These are phyloP conservation scores for Rosa persica DNA, from an alignment of 306 rosid species.

Conservation along the genomic window DNA sequence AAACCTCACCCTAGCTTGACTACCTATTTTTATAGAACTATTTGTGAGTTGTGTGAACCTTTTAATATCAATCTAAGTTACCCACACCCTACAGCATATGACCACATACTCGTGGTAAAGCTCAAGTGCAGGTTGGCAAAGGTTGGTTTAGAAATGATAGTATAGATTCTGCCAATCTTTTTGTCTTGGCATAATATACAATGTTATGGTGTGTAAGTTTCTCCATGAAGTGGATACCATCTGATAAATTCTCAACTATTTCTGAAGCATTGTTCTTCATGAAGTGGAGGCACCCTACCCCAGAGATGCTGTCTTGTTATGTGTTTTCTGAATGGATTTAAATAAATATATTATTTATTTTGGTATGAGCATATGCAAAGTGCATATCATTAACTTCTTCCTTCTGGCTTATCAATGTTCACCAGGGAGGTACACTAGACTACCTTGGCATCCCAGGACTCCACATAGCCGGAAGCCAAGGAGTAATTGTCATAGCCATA, in stretches of 20 bases:
- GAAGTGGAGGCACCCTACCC: too few species aligned
- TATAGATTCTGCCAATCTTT: neutral
- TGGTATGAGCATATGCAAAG: neutral
- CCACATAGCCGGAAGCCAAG: conserved; percentile 96
- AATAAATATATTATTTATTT: neutral
- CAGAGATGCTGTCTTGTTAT: neutral
- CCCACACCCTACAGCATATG: neutral
- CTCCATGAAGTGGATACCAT: neutral
- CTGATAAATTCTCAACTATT: neutral
- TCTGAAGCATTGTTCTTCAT: neutral
- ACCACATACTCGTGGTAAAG: neutral
- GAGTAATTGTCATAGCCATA: conserved; percentile 85
- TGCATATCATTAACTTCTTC: conserved; percentile 10
- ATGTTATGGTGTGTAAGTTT: neutral
- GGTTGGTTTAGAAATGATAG: conserved; percentile 1
- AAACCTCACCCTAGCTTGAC: neutral
- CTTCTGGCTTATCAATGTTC: conserved; percentile 21
- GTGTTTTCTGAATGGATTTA: neutral
- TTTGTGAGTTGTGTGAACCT: neutral
- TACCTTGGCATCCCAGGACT: conserved; percentile 94
- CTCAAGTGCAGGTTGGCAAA: neutral
- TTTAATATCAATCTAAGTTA: neutral
- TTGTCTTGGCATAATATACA: neutral
- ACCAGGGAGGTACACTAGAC: conserved; percentile 91
- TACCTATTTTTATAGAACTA: neutral